Evolutionary conservation across 164 flowering plant species (phyloP).

Genomic region (Vitis rupestris): DNA sequence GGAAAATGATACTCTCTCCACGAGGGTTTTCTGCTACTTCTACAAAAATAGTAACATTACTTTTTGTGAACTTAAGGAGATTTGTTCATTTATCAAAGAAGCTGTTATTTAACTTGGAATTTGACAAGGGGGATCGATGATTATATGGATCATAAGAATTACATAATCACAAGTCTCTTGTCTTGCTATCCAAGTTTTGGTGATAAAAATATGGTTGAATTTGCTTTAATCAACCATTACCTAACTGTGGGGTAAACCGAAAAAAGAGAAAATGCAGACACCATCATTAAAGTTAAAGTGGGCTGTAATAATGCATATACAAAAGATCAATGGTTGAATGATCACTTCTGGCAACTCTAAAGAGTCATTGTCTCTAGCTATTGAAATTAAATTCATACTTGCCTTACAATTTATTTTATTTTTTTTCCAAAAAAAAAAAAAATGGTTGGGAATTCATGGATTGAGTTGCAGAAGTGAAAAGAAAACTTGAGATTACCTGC

Average conservation of each 20-base stretch:
- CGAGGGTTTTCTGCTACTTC: too few species aligned
- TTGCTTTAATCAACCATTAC: background rate
- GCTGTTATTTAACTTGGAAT: too few species aligned
- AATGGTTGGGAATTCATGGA: background rate
- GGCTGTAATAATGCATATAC: conserved; percentile 3
- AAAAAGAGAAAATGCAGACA: conserved; percentile 9
- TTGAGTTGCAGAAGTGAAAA: background rate
- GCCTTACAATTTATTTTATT: too few species aligned
- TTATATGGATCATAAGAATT: background rate
- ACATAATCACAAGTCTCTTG: background rate
- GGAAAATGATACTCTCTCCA: too few species aligned
- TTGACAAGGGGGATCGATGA: background rate
- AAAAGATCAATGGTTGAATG: conserved; percentile 16
- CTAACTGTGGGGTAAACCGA: background rate
- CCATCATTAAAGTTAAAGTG: conserved; percentile 29
- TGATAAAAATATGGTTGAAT: conserved; percentile 10
- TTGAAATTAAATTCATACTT: background rate
- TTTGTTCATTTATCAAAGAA: too few species aligned
- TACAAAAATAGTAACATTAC: too few species aligned
- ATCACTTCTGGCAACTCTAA: conserved; percentile 4
- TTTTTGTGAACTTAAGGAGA: too few species aligned
- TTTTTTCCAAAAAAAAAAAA: too few species aligned
- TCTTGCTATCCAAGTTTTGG: conserved; percentile 29
- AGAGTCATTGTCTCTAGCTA: background rate
- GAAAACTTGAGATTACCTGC: conserved; percentile 48